phyloP scores from a whole-genome alignment of 345 rosid species.

The Sonneratia caseolaris region DNA sequence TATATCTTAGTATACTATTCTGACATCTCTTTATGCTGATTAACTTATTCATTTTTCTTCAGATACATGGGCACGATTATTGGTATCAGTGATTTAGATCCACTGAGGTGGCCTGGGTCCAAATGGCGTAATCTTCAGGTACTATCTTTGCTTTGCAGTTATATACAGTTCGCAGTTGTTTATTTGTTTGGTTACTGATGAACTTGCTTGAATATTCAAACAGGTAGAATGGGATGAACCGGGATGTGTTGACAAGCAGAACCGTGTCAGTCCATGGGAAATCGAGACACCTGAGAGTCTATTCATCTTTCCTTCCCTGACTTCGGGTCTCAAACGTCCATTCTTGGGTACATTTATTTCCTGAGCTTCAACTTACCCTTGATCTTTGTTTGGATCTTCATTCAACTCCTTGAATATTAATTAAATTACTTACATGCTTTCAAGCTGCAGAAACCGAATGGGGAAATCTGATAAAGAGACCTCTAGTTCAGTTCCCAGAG shows the following conservation, averaged over 20 bases:
- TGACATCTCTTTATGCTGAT: neutral
- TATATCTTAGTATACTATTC: neutral
- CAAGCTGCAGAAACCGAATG: constrained; percentile 75
- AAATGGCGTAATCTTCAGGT: constrained; percentile 96
- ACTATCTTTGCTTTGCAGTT: too few species aligned
- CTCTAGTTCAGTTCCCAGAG: constrained; percentile 53
- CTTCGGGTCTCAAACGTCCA: constrained; percentile 87
- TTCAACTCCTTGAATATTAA: neutral
- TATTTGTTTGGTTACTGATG: too few species aligned
- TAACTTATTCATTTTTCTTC: constrained; percentile 10
- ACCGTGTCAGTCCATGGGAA: constrained; percentile 95
- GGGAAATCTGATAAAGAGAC: constrained; percentile 76
- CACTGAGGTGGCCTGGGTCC: constrained; percentile 94
- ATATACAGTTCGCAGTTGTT: too few species aligned
- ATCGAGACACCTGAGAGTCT: constrained; percentile 98
- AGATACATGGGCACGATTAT: constrained; percentile 96
- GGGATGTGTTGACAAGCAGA: constrained; percentile 84
- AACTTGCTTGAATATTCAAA: too few species aligned
- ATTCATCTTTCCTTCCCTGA: constrained; percentile 87
- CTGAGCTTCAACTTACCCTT: neutral
- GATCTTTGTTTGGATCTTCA: neutral
- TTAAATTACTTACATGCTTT: neutral
- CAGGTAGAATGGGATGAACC: constrained; percentile 97
- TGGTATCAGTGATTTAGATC: constrained; percentile 78
- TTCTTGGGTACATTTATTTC: constrained; percentile 45